Evolutionary conservation across 2,329 filamentous ascomycete species (phyloP).

Genomic region (Neofusicoccum umdonicola): DNA sequence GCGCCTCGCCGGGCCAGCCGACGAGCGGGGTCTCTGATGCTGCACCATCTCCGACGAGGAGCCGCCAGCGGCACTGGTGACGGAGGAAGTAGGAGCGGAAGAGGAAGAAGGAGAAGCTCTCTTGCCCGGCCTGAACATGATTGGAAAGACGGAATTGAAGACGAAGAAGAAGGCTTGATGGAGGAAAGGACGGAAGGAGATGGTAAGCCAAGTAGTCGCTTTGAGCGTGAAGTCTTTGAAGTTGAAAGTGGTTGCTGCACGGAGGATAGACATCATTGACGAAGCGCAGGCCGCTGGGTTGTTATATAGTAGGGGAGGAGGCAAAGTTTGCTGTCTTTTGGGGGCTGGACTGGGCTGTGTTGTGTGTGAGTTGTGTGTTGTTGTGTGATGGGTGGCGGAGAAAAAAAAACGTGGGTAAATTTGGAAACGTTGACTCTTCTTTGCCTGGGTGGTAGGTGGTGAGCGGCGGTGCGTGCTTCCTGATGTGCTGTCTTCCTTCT

Average conservation of each 20-base stretch:
- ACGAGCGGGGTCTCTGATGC: neutral
- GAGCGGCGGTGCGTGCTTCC: slow-evolving; percentile 6
- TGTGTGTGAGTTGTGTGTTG: neutral
- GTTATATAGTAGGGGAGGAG: neutral
- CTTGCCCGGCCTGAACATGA: slow-evolving; percentile 10
- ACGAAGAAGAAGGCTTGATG: neutral
- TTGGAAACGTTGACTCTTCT: slow-evolving; percentile 10
- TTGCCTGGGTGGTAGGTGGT: slow-evolving; percentile 1
- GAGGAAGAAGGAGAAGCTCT: neutral
- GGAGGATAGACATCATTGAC: neutral
- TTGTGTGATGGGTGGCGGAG: slow-evolving; percentile 10
- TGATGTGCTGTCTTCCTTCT: slow-evolving; percentile 5
- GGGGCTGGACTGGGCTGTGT: neutral
- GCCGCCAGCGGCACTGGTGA: slow-evolving; percentile 1
- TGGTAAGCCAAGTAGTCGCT: slow-evolving; percentile 1
- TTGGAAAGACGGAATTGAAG: slow-evolving; percentile 12
- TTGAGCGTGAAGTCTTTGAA: slow-evolving; percentile 2
- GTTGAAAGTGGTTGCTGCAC: slow-evolving; percentile 5
- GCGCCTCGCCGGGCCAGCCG: neutral
- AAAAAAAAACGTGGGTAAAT: neutral
- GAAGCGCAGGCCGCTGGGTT: neutral
- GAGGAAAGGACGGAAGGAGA: slow-evolving; percentile 10
- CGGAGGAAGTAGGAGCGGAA: neutral
- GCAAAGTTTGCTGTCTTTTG: slow-evolving; percentile 3
- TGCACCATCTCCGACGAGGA: neutral